Conservation (phyloP, 768 basidiomycete species). For the Lentinula boryana region DNA sequence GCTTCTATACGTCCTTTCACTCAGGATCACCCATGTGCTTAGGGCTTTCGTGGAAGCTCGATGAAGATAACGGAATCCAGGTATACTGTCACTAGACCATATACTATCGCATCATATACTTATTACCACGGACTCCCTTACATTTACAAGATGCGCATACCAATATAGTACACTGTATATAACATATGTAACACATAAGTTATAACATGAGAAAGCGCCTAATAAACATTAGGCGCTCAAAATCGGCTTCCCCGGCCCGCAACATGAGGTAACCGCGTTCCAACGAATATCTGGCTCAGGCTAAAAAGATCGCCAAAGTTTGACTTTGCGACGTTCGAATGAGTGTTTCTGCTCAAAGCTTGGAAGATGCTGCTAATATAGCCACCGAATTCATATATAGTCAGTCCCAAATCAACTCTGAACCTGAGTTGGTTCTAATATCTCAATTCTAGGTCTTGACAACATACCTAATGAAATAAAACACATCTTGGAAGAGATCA, state of each 20-base stretch:
- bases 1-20: background rate
- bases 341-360: conserved; percentile 24
- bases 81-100: background rate
- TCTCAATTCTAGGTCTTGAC: conserved; percentile 32
- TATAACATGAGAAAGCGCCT: no score
- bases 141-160: background rate
- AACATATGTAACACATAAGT: background rate
- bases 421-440: background rate
- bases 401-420: conserved; percentile 15
- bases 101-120: background rate
- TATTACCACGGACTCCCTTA: background rate
- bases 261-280: background rate
- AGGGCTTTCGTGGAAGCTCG: background rate
- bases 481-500: conserved; percentile 48
- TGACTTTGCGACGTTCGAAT: conserved; percentile 1
- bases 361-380: conserved; percentile 49
- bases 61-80: background rate
- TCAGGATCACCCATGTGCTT: background rate
- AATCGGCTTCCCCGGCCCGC: background rate
- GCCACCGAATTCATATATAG: conserved; percentile 55
- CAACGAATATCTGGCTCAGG: background rate
- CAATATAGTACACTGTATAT: background rate
- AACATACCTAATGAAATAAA: conserved; percentile 49
- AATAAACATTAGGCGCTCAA: no score
- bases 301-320: background rate